Percentiles rank a stretch among this genome's conserved stretches.
phyloP scores from a whole-genome alignment of 2,329 filamentous ascomycete genomes.

The Chaetoscypha palmicola region DNA sequence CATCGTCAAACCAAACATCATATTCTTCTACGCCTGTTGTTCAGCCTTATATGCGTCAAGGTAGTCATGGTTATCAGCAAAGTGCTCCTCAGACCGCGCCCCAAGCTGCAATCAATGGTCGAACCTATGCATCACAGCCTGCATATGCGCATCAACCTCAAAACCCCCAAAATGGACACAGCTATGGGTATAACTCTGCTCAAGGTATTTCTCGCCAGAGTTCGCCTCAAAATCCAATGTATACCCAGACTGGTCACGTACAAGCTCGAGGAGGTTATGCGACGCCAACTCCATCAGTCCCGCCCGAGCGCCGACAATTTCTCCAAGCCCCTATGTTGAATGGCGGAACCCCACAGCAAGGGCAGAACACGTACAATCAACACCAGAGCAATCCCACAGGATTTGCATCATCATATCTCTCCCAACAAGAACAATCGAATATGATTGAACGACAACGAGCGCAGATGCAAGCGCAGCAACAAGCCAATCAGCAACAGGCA shows the following conservation, averaged over 20 bases:
- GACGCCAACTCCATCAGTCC: constrained; percentile 21
- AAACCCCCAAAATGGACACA: constrained; percentile 23
- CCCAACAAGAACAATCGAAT: constrained; percentile 29
- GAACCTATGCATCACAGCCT: constrained; percentile 22
- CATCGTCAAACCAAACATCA: constrained; percentile 19
- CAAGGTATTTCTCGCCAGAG: constrained; percentile 21
- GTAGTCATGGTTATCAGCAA: constrained; percentile 22
- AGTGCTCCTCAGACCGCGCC: constrained; percentile 20
- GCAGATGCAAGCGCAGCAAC: constrained; percentile 31
- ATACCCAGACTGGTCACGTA: constrained; percentile 21
- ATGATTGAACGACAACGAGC: constrained; percentile 33
- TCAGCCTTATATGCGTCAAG: constrained; percentile 21
- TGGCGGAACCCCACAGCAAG: constrained; percentile 19
- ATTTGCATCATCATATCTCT: constrained; percentile 26
- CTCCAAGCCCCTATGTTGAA: constrained; percentile 22
- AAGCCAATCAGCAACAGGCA: constrained; percentile 24
- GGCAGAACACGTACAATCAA: constrained; percentile 2
- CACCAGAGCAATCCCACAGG: background rate
- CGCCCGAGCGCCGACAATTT: constrained; percentile 21
- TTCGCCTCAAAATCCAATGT: constrained; percentile 28
- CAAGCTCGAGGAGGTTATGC: constrained; percentile 21
- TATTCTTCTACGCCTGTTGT: constrained; percentile 21
- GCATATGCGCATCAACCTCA: constrained; percentile 24
- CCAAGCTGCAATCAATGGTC: constrained; percentile 19
- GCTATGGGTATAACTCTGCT: constrained; percentile 25